Evolutionary conservation across 306 rosid genomes (phyloP), one percentile per base, ranked within the genome.

Genomic region (Glycine soja): DNA sequence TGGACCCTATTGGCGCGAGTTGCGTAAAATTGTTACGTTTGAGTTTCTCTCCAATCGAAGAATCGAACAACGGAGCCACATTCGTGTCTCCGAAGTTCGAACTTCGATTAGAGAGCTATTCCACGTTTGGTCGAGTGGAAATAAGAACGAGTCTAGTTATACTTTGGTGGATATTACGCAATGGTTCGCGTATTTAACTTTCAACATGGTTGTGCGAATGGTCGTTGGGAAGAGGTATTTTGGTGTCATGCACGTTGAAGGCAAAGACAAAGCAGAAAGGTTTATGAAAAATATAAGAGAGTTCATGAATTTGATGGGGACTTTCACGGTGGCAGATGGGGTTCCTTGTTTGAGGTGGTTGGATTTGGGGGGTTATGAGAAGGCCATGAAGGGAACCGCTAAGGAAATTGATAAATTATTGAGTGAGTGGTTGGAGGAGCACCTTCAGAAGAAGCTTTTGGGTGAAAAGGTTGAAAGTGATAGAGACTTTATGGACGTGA

Each of bases 1-100:
- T 3, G 90, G 88, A 0, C 6, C 82, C 4, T 87, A 77, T 14
- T 87, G 90, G 90, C 90, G 88, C 1, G 62, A 87, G 7, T 4
- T 81, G 14, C 81, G 87, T 0, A 84, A 87, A 32, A 53, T 81
- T 38, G 63, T 50, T 7, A 74, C 65, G 0, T 0, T 10, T 0
- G 74, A 77, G 42, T 66, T 84, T 10, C 84, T 87, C 40, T 84
- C 86, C 3, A 68, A 54, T 4, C 82, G 51, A 1, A 43, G 75
- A 4, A 8, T 80, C 0, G 53, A 84, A 36, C 69, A 16, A 8
- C 24, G 75, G 2, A 4, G 10, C 2, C 30, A 58, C 3, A 8
- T 79, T 16, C 43, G 42, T 11, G 59, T 48, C n/a, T 79, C 77
- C 0, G 84, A 79, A n/a, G n/a, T 79, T 7, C 30, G 24, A 18